Percentiles rank a stretch among this genome's conserved stretches.
Evolutionary conservation across 2,329 filamentous ascomycete species (phyloP).

Genomic region (Fusarium zealandicum): DNA sequence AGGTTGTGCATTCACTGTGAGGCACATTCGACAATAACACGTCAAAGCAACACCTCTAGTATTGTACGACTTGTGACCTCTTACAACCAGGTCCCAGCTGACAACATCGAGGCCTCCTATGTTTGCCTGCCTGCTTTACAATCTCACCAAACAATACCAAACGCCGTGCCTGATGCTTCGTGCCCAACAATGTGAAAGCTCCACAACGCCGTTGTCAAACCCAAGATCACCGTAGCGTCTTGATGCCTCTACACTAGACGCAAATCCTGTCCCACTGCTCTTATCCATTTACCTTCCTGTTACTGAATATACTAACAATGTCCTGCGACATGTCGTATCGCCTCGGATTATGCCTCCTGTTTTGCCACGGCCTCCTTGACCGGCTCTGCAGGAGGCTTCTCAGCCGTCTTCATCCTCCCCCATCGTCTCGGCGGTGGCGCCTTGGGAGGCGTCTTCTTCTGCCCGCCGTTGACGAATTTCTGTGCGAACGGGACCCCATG

Average conservation of each 20-base stretch:
- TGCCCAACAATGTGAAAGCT: constrained; percentile 31
- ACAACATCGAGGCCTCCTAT: constrained; percentile 13
- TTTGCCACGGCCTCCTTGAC: constrained; percentile 34
- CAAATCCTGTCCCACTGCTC: neutral
- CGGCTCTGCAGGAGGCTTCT: constrained; percentile 43
- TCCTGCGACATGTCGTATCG: constrained; percentile 6
- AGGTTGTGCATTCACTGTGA: no score
- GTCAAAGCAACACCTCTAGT: neutral
- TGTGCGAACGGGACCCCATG: constrained; percentile 58
- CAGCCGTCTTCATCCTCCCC: constrained; percentile 51
- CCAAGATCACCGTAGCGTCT: constrained; percentile 11
- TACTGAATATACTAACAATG: neutral
- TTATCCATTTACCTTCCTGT: neutral
- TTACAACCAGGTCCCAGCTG: constrained; percentile 8
- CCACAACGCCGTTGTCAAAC: constrained; percentile 34
- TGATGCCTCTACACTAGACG: constrained; percentile 5
- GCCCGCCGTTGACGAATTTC: constrained; percentile 39
- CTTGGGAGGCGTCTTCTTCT: constrained; percentile 55
- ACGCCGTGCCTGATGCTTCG: constrained; percentile 34
- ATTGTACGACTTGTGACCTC: constrained; percentile 15
- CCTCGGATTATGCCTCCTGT: constrained; percentile 13
- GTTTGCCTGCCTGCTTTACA: constrained; percentile 3
- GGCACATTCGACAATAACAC: no score
- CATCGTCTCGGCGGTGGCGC: constrained; percentile 56
- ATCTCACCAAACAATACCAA: constrained; percentile 22